Evolutionary conservation across 2,329 filamentous ascomycete genomes (phyloP), one percentile per base, ranked within the genome.

Genomic region (Verticillium zaregamsianum): DNA sequence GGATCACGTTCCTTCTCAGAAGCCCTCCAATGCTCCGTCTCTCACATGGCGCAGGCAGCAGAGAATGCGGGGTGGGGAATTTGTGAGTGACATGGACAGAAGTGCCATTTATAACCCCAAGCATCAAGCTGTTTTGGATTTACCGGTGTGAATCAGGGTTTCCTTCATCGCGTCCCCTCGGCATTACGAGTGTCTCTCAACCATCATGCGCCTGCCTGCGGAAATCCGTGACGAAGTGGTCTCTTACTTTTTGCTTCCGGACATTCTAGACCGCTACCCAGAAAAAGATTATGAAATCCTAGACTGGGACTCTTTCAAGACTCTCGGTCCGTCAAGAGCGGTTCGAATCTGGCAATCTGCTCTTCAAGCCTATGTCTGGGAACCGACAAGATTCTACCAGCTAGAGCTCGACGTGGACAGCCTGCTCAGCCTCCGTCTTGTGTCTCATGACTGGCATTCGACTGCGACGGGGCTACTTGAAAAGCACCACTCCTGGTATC

Each of bases 401-500:
- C 9, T 8, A 4, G 33, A 55, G 11, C 8, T 63, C 2, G 35
- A 55, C 3, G 5, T 58, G 45, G 20, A 3, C 14, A 31, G 55
- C 49, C 28, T 63, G 3, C 37, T 7, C 3, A 31, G 7, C 5
- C 20, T 49, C 35, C 61, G 55, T 2, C 17, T 59, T 3, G 55
- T 63, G 14, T 61, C 55, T 6, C 61, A 52, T 2, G 40, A 45
- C 28, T 61, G 59, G 59, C 40, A 63, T 25, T 25, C 14, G 5
- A 58, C 55, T 39, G 59, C 35, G 6, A 35, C 31, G 4, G 39
- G 33, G 9, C 15, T 63, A 2, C 37, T 63, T n/a, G 25, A 20
- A 25, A 61, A 55, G 45, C 45, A 61, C 3, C 4, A 45, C 15
- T 49, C 35, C 45, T 63, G 61, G 61, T 45, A 23, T 28, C 14